Percentiles rank a stretch among this genome's conserved stretches.
Conservation (phyloP, 2,329 filamentous ascomycete genomes). For the Ascochyta fabae region DNA sequence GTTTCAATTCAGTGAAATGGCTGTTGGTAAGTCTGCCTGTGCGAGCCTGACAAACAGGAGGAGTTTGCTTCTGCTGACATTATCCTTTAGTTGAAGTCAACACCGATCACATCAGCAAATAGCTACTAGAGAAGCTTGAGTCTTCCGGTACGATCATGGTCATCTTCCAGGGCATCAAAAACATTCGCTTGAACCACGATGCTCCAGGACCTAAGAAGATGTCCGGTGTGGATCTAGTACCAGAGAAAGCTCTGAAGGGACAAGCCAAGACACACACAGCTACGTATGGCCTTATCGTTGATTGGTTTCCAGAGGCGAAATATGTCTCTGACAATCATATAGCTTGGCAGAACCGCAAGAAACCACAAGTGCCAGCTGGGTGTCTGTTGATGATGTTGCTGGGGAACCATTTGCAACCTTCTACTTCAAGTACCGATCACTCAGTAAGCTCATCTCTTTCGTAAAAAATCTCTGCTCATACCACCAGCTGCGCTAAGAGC, state of each 20-base stretch:
- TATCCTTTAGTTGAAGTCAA: background rate
- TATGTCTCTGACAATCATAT: background rate
- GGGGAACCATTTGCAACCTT: background rate
- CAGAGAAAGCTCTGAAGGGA: conserved; percentile 31
- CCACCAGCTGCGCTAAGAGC: background rate
- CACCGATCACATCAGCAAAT: background rate
- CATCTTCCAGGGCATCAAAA: background rate
- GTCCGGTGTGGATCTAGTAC: background rate
- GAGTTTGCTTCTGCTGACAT: no score
- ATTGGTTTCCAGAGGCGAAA: background rate
- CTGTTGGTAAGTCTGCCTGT: background rate
- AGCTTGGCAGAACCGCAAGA: background rate
- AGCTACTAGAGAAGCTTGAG: background rate
- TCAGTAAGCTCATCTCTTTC: background rate
- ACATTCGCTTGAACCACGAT: background rate
- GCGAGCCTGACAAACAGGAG: background rate
- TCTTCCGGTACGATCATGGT: background rate
- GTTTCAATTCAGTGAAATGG: background rate
- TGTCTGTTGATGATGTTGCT: background rate
- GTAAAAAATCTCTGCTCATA: background rate
- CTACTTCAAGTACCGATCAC: background rate
- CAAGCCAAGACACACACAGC: conserved; percentile 17
- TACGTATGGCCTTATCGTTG: background rate
- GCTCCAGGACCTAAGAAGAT: background rate
- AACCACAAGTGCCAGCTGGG: background rate